Evolutionary conservation across 2,329 filamentous ascomycete species (phyloP).

Genomic region (Aspergillus sp.): DNA sequence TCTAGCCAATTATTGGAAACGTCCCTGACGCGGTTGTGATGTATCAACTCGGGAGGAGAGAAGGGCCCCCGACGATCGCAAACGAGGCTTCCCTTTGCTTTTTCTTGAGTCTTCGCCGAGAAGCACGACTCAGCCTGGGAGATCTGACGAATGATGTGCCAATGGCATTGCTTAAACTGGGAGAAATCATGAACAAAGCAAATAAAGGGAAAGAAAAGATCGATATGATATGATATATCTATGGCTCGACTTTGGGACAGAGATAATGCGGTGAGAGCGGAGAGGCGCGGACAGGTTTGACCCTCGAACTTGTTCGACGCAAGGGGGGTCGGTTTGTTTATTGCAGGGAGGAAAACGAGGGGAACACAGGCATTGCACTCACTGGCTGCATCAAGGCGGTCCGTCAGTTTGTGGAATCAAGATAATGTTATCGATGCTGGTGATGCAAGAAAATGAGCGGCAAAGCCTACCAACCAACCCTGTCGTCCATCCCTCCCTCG

Average conservation of each 20-base stretch:
- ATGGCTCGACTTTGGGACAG: not conserved
- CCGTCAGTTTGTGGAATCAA: not conserved
- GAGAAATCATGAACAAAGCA: not conserved
- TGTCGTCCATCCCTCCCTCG: conserved; percentile 7
- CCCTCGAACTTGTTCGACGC: conserved; percentile 11
- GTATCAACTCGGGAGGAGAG: conserved; percentile 3
- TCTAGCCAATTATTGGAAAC: conserved; percentile 4
- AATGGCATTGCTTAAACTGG: conserved; percentile 3
- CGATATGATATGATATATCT: not conserved
- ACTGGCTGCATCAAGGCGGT: not conserved
- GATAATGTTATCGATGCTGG: not conserved
- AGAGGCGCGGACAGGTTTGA: not conserved
- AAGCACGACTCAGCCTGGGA: not conserved
- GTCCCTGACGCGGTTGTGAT: conserved; percentile 10
- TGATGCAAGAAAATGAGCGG: conserved; percentile 1
- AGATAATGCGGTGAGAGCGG: conserved; percentile 11
- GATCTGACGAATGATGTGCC: conserved; percentile 21
- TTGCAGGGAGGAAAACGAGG: conserved; percentile 20
- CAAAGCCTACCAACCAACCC: conserved; percentile 1
- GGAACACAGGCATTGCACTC: not conserved
- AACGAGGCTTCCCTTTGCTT: conserved; percentile 7
- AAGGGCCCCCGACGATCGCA: conserved; percentile 11
- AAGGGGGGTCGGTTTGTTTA: conserved; percentile 18
- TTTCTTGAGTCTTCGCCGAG: conserved; percentile 2
- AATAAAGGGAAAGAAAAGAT: not conserved